A percentile compares a stretch with the other conserved stretches of the same genome.
phyloP scores from a whole-genome alignment of 306 rosid genomes.

The Dalbergia oliveri region DNA sequence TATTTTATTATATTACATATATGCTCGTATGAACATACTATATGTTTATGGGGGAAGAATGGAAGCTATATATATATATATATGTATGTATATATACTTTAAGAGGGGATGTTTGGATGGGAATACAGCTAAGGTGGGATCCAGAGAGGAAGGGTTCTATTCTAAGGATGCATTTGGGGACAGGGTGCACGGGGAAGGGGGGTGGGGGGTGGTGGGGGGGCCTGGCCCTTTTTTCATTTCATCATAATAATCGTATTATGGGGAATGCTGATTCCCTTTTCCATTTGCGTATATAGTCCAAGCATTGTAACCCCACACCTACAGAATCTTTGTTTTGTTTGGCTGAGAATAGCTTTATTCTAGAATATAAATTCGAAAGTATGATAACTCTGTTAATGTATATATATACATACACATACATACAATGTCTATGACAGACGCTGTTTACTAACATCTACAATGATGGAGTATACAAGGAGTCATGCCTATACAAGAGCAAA shows the following conservation, averaged over 20 bases:
- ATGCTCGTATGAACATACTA: no score
- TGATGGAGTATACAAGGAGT: background rate
- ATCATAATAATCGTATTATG: slow-evolving; percentile 10
- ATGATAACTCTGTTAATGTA: background rate
- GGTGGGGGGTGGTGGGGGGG: slow-evolving; percentile 9
- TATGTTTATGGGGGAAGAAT: background rate
- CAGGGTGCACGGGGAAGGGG: slow-evolving; percentile 49
- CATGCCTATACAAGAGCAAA: background rate
- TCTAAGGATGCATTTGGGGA: slow-evolving; percentile 37
- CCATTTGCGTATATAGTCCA: slow-evolving; percentile 7
- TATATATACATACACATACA: background rate
- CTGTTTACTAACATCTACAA: background rate
- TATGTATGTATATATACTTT: background rate
- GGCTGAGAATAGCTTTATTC: slow-evolving; percentile 18
- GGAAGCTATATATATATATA: slow-evolving; percentile 14
- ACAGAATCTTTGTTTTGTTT: slow-evolving; percentile 60
- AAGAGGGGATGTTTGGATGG: slow-evolving; percentile 33
- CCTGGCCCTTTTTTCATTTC: background rate
- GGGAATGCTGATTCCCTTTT: slow-evolving; percentile 35
- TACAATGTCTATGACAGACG: background rate
- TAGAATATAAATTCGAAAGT: background rate
- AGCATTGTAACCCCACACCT: slow-evolving; percentile 38
- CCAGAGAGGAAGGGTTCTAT: background rate
- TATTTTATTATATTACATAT: background rate
- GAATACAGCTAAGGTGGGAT: slow-evolving; percentile 43